Conservation (phyloP, 192 early-diverging fungal genomes). For the Rhizoclosmatium sp. region DNA sequence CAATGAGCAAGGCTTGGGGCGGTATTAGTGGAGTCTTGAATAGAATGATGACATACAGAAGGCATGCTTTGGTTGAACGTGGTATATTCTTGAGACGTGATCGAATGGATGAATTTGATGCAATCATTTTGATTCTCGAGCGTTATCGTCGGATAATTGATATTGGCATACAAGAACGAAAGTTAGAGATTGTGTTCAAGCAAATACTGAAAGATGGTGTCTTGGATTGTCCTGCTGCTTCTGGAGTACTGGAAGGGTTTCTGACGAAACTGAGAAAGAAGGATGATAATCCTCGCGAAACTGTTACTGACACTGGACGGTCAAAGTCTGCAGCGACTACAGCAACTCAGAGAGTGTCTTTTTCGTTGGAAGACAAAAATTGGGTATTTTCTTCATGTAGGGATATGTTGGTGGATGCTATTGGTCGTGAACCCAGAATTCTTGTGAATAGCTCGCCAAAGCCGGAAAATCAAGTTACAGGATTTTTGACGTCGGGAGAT, state of each 20-base stretch:
- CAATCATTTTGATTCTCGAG: constrained; percentile 6
- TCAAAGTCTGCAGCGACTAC: background rate
- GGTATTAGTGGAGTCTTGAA: background rate
- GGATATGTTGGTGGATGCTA: constrained; percentile 4
- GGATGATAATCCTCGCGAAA: background rate
- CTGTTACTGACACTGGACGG: background rate
- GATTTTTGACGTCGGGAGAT: constrained; percentile 14
- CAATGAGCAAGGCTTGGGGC: constrained; percentile 20
- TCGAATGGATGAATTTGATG: constrained; percentile 18
- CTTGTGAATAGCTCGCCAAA: background rate
- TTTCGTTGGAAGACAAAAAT: constrained; percentile 2
- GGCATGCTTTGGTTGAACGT: constrained; percentile 12
- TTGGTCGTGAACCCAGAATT: background rate
- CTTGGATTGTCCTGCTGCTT: background rate
- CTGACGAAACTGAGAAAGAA: constrained; percentile 1
- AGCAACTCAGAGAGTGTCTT: background rate
- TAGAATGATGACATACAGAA: background rate
- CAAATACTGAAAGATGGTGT: background rate
- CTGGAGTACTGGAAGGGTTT: constrained; percentile 9
- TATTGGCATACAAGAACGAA: constrained; percentile 7
- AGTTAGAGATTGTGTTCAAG: constrained; percentile 23
- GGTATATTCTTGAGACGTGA: constrained; percentile 22
- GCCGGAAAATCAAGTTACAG: background rate
- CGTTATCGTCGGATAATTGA: constrained; percentile 3
- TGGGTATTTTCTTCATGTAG: background rate